phyloP scores from a whole-genome alignment of 495 filamentous ascomycete genomes.

The Umbilicaria muhlenbergii region DNA sequence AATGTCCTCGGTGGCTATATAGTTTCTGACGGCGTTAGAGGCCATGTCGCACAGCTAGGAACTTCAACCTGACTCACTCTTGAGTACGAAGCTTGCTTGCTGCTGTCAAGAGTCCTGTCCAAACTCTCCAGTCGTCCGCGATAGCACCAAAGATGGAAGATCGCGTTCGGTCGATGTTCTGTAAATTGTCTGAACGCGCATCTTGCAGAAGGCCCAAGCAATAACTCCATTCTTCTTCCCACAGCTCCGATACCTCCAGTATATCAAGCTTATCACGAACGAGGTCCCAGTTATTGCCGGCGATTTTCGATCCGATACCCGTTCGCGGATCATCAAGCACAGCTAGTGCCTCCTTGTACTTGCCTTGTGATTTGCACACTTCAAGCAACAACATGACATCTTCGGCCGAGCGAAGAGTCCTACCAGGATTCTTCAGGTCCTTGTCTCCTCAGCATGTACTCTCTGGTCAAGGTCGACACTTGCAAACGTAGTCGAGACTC shows the following conservation, averaged over 20 bases:
- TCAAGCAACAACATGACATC: constrained; percentile 39
- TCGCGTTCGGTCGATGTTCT: not conserved
- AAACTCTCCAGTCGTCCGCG: constrained; percentile 42
- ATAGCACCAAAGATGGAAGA: constrained; percentile 6
- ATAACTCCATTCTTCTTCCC: constrained; percentile 29
- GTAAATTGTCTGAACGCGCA: constrained; percentile 20
- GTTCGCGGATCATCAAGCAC: constrained; percentile 34
- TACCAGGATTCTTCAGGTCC: constrained; percentile 26
- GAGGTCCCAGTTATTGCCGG: constrained; percentile 36
- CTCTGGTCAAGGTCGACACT: too few relatives aligned
- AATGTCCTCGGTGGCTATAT: constrained; percentile 1
- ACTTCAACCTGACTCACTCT: constrained; percentile 2
- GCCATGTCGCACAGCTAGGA: not conserved
- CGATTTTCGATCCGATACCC: constrained; percentile 33
- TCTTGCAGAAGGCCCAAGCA: constrained; percentile 24
- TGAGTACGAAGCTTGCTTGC: constrained; percentile 4
- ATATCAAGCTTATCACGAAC: constrained; percentile 28
- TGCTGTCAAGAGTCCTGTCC: constrained; percentile 27
- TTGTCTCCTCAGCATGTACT: constrained; percentile 14
- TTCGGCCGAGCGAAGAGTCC: constrained; percentile 37
- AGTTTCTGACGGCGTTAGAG: constrained; percentile 4
- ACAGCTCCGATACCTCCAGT: constrained; percentile 27
- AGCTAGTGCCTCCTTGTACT: constrained; percentile 29
- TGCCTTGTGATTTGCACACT: constrained; percentile 31
- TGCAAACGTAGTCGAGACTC: constrained; percentile 18